Evolutionary conservation across 176 grass and related monocot genomes (phyloP), one percentile per base, ranked within the genome.

Genomic region (Ensete glaucum): DNA sequence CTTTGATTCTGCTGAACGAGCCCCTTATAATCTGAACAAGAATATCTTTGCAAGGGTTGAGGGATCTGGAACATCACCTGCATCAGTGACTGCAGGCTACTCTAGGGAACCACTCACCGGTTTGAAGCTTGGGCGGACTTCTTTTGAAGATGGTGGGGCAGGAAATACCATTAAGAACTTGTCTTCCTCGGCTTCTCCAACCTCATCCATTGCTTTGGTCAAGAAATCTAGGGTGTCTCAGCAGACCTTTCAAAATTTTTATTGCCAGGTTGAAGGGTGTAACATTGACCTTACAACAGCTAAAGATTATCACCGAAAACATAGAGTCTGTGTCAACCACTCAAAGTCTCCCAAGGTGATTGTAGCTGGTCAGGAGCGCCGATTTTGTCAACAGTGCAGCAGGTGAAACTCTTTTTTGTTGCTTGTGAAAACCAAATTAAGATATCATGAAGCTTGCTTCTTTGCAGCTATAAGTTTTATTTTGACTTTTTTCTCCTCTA

Each of bases 301-400:
- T 48, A 97, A 97, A 87, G 82, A 92, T 6, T 97, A 97, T 72
- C 90, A 97, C 69, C 82, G 88, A 10, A 97, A 93, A 80, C 93
- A 97, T 58, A 80, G 71, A 66, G 90, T 97, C 17, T 97, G 93
- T 27, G 85, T 83, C 64, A 67, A 57, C 81, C 93, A 97, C 52
- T 83, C 90, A 51, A 97, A 93, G 76, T 57, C 83, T 67, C 84
- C 88, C 1, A 87, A 86, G 77, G 93, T 97, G 67, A 50, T 87
- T 9, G 78, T 97, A 58, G 82, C 81, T 53, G 90, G 88, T 76
- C 84, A 87, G 71, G 90, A 93, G 87, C 79, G 90, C 29, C 88
- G 93, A 26, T 97, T 97, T 82, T 97, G 93, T 80, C 93, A 97
- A 76, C 93, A 97, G 75, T 97, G 93, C 83, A 97, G 93, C 80